Conservation (phyloP, 768 basidiomycete genomes). For the Leccinum fibrillosum region DNA sequence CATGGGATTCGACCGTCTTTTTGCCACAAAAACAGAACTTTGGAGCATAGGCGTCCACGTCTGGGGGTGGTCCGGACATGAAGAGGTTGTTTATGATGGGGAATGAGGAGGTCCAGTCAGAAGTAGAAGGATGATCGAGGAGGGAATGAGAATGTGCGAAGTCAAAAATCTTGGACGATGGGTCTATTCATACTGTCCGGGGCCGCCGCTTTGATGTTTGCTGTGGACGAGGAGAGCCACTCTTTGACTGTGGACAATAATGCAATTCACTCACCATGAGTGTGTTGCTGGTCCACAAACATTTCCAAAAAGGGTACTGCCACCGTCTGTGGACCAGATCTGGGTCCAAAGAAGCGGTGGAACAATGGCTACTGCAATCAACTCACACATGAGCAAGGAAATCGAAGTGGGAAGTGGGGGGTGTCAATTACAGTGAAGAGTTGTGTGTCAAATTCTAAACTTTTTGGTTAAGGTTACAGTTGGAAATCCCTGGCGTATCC, state of each 20-base stretch:
- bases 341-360: background rate
- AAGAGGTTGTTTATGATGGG: conserved; percentile 1
- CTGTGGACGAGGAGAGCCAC: conserved; percentile 3
- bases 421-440: no score
- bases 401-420: background rate
- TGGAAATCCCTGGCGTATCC: background rate
- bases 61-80: conserved; percentile 1
- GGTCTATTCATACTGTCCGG: conserved; percentile 13
- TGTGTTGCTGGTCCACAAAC: conserved; percentile 1
- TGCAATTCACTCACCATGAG: background rate
- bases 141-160: background rate
- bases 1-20: conserved; percentile 21
- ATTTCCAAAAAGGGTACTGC: background rate
- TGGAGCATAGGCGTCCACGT: conserved; percentile 9
- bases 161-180: background rate
- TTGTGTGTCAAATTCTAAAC: background rate
- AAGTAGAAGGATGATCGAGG: background rate
- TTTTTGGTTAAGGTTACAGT: background rate
- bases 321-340: background rate
- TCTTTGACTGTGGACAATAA: conserved; percentile 10
- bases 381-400: background rate
- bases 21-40: conserved; percentile 28
- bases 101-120: background rate
- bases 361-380: conserved; percentile 2
- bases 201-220: conserved; percentile 6